These are phyloP conservation scores for Myxozyma udenii DNA, from an alignment of 805 yeast species.

Conservation along the genomic window DNA sequence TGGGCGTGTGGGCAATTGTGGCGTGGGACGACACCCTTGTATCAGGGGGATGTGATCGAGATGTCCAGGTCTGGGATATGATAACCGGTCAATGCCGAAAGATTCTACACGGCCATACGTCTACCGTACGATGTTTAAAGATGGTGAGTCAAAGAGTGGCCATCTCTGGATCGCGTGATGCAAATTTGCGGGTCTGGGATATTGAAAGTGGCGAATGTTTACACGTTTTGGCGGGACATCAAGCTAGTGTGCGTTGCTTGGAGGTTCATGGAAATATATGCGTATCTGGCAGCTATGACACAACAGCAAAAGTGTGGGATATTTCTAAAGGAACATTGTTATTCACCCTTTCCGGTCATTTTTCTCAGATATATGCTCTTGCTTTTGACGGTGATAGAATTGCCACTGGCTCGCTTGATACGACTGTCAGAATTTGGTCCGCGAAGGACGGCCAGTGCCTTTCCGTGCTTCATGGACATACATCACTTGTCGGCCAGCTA, in stretches of 20 bases:
- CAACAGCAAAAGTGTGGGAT: slow-evolving; percentile 89
- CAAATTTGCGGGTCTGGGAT: slow-evolving; percentile 92
- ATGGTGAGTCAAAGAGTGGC: slow-evolving; percentile 78
- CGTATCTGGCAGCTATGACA: slow-evolving; percentile 85
- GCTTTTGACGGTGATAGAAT: slow-evolving; percentile 87
- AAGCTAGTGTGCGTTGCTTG: slow-evolving; percentile 72
- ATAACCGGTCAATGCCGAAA: slow-evolving; percentile 79
- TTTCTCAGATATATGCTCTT: slow-evolving; percentile 83
- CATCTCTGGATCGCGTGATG: slow-evolving; percentile 87
- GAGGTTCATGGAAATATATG: slow-evolving; percentile 74
- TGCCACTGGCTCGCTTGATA: slow-evolving; percentile 94
- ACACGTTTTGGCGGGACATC: slow-evolving; percentile 66
- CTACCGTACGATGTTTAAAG: slow-evolving; percentile 82
- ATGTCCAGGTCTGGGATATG: slow-evolving; percentile 94
- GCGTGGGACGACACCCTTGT: slow-evolving; percentile 89
- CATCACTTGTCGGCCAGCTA: slow-evolving; percentile 87
- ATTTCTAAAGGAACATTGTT: slow-evolving; percentile 85
- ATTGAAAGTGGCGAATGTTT: slow-evolving; percentile 85
- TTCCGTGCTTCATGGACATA: slow-evolving; percentile 74
- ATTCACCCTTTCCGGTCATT: slow-evolving; percentile 87
- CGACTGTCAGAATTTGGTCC: slow-evolving; percentile 95
- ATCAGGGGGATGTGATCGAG: slow-evolving; percentile 93
- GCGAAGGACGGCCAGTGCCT: slow-evolving; percentile 80
- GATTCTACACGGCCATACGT: slow-evolving; percentile 84
- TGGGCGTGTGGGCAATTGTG: slow-evolving; percentile 96